Percentiles rank a stretch among this genome's conserved stretches.
These are phyloP conservation scores for Quercus tomentella DNA, from an alignment of 331 rosid genomes.

Conservation along the genomic window DNA sequence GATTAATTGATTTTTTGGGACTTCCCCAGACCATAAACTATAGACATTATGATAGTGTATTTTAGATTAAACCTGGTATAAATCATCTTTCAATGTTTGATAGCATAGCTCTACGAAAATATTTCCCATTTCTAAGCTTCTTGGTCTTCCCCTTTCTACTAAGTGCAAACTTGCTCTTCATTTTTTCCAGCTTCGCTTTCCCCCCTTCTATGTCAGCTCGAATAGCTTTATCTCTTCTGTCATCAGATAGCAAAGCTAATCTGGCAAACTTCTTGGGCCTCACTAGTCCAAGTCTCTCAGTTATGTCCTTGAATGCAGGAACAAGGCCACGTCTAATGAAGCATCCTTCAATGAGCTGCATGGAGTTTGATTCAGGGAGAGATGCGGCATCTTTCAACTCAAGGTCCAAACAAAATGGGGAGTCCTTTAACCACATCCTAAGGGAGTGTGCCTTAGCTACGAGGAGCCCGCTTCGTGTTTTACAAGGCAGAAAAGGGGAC, in stretches of 20 bases:
- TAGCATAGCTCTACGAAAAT: constrained; percentile 28
- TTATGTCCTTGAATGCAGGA: constrained; percentile 82
- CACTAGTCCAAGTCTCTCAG: constrained; percentile 64
- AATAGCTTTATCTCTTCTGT: constrained; percentile 64
- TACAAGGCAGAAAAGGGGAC: constrained; percentile 90
- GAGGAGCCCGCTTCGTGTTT: constrained; percentile 75
- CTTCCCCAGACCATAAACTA: no score
- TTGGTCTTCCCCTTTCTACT: constrained; percentile 35
- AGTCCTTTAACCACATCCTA: constrained; percentile 94
- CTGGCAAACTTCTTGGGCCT: constrained; percentile 91
- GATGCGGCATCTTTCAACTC: constrained; percentile 73
- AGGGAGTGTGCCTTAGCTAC: constrained; percentile 96
- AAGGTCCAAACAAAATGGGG: constrained; percentile 88
- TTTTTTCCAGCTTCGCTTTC: constrained; percentile 73
- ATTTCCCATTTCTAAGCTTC: constrained; percentile 41
- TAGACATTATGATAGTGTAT: no score
- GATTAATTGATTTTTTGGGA: no score
- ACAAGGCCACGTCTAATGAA: constrained; percentile 81
- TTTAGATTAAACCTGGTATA: no score
- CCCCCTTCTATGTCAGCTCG: constrained; percentile 66
- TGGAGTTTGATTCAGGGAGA: constrained; percentile 68
- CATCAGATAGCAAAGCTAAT: constrained; percentile 84
- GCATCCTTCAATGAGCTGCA: constrained; percentile 80
- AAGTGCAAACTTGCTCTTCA: constrained; percentile 40
- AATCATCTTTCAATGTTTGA: not conserved